These are phyloP conservation scores for Sugiyamaella mastotermitis DNA, from an alignment of 805 yeast genomes.

Conservation along the genomic window DNA sequence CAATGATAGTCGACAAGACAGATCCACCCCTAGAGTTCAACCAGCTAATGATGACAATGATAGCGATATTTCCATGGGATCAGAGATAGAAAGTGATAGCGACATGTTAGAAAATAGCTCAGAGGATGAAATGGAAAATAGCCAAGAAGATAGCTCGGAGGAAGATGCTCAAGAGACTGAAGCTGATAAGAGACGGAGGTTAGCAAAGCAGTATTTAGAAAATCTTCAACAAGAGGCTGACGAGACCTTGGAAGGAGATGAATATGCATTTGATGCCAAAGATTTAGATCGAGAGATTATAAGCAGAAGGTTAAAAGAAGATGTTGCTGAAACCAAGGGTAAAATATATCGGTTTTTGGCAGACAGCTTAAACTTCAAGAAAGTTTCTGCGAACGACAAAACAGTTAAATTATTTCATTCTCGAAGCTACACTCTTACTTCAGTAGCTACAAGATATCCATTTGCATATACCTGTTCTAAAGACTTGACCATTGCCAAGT, in stretches of 20 bases:
- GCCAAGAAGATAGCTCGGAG: slow-evolving; percentile 18
- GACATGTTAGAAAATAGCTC: slow-evolving; percentile 15
- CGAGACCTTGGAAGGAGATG: slow-evolving; percentile 27
- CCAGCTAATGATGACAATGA: slow-evolving; percentile 22
- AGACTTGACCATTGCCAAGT: slow-evolving; percentile 72
- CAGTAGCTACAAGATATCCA: slow-evolving; percentile 51
- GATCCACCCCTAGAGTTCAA: neutral
- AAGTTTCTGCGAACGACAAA: slow-evolving; percentile 24
- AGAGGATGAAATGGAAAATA: slow-evolving; percentile 17
- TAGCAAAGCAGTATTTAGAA: slow-evolving; percentile 88
- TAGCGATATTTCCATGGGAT: slow-evolving; percentile 14
- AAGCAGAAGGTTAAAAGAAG: slow-evolving; percentile 71
- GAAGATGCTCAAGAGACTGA: slow-evolving; percentile 37
- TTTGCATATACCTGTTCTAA: slow-evolving; percentile 76
- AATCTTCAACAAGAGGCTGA: slow-evolving; percentile 54
- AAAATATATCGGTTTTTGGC: slow-evolving; percentile 66
- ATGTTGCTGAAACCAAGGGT: slow-evolving; percentile 88
- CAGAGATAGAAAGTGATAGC: slow-evolving; percentile 4
- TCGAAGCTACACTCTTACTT: slow-evolving; percentile 29
- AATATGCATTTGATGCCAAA: slow-evolving; percentile 69
- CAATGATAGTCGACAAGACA: neutral
- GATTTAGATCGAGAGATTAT: slow-evolving; percentile 86
- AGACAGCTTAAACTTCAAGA: slow-evolving; percentile 37
- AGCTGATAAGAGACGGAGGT: slow-evolving; percentile 88
- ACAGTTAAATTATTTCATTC: slow-evolving; percentile 10